phyloP scores from a whole-genome alignment of 306 rosid species.

The Lablab purpureus region DNA sequence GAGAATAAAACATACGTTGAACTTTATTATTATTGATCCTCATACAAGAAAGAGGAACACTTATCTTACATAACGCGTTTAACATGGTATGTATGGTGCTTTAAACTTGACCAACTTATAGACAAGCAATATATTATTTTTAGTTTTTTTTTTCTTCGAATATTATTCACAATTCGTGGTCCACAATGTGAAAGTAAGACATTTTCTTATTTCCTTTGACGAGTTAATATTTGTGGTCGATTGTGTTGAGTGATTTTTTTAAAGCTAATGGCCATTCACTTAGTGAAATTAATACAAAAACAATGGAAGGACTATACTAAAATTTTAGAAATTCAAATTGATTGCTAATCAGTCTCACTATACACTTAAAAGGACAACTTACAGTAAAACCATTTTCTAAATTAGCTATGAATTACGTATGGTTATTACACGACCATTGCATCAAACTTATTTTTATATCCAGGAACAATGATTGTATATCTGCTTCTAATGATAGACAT shows the following conservation, averaged over 20 bases:
- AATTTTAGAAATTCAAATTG: background rate
- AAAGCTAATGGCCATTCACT: background rate
- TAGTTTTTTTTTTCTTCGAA: background rate
- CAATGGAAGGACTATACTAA: background rate
- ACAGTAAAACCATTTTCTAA: background rate
- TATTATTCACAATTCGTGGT: background rate
- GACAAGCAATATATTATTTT: background rate
- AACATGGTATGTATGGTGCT: background rate
- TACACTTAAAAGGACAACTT: background rate
- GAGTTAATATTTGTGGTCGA: background rate
- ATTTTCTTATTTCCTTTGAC: background rate
- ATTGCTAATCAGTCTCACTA: background rate
- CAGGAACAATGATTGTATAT: background rate
- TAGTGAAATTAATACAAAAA: background rate
- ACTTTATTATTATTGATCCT: background rate
- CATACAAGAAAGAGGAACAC: background rate
- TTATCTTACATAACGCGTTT: background rate
- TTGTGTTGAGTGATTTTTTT: background rate
- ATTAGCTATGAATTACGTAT: constrained; percentile 3
- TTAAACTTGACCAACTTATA: constrained; percentile 8
- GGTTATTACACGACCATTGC: background rate
- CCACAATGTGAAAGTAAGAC: background rate
- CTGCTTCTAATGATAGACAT: background rate
- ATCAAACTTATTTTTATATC: background rate
- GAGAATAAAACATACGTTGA: background rate